Base-by-base conservation (phyloP, 2,329 filamentous ascomycete genomes). In the Dactylonectria macrodidyma region DNA sequence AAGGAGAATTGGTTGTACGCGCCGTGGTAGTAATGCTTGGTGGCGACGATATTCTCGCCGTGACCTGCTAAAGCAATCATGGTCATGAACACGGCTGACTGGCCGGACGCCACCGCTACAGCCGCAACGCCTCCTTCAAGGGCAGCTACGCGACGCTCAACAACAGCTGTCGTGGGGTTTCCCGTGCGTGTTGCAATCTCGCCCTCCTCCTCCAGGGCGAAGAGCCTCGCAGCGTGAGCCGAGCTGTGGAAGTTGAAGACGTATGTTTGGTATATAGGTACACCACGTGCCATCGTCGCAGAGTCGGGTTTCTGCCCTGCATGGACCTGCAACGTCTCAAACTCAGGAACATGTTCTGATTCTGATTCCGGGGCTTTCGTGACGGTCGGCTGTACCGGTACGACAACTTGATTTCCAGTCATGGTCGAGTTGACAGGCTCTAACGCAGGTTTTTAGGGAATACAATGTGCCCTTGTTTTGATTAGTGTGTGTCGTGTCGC, bases 1-100 rank as follows among this genome's bases (percentile, higher is more conserved):
- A 97, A 94, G 84, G 97, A 97, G 84, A 97, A 90, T 85, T 97
- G 95, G 83, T 98, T 97, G 86, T 97, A 97, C 8, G 95, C 97
- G 79, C 95, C 95, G 73, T 95, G 95, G 82, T 97, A 97, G 63
- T 97, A 85, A 82, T 96, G 97, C 58, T 91, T 91, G 8, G 95
- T 97, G 12, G 93, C 92, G 58, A 97, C 88, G 74, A 97, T 97
- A 85, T 97, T 97, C 85, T 97, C 95, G 56, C 95, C 95, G 0
- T 90, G 88, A 68, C 93, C 89, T 3, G 93, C 93, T 16, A 97
- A 89, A 5, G 94, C 90, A 12, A 90, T 86, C 77, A 97, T 91
- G 60, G 94, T 86, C 87, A 97, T 95, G 85, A 97, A 97, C 79
- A 97, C 95, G 3, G 95, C 95, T 2, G 93, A 89, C 82, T 97